phyloP scores from a whole-genome alignment of 1,284 basidiomycete species.

The Ganoderma multipileum region DNA sequence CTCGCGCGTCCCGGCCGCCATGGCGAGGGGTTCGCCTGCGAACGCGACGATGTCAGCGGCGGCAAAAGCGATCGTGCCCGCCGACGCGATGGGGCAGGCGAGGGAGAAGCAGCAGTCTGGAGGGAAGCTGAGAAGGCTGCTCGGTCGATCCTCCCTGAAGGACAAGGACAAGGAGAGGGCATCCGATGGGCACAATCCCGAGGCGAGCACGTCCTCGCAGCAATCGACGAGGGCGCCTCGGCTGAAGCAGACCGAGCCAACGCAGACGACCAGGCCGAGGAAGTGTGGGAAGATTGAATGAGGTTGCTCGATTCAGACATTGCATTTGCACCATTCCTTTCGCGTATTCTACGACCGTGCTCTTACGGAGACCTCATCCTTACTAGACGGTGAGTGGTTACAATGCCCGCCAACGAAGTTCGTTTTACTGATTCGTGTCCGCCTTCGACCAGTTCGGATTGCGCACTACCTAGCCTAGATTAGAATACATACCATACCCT shows the following conservation, averaged over 20 bases:
- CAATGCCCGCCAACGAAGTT: background rate
- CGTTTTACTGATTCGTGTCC: background rate
- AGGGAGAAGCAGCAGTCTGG: constrained; percentile 34
- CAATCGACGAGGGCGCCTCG: background rate
- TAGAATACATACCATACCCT: constrained; percentile 12
- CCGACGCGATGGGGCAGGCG: constrained; percentile 55
- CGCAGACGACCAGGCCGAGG: background rate
- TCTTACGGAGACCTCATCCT: background rate
- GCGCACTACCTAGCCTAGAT: background rate
- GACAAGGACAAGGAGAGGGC: constrained; percentile 26
- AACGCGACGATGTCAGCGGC: constrained; percentile 49
- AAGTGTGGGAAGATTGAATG: background rate
- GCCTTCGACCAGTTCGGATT: background rate
- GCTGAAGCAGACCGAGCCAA: background rate
- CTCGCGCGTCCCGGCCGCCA: constrained; percentile 29
- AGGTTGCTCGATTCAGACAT: too few species aligned
- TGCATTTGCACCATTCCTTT: background rate
- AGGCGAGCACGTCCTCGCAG: constrained; percentile 13
- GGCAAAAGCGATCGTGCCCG: constrained; percentile 65
- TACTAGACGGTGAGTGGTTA: constrained; percentile 10
- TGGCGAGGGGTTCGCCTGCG: constrained; percentile 9
- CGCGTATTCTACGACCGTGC: background rate
- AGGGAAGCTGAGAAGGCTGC: constrained; percentile 36
- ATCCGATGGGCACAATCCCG: constrained; percentile 20
- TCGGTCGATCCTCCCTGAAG: constrained; percentile 23